Percentiles rank a stretch among this genome's conserved stretches.
Conservation (phyloP, 2,329 filamentous ascomycete genomes). For the Ophiostoma triangulosporum region DNA sequence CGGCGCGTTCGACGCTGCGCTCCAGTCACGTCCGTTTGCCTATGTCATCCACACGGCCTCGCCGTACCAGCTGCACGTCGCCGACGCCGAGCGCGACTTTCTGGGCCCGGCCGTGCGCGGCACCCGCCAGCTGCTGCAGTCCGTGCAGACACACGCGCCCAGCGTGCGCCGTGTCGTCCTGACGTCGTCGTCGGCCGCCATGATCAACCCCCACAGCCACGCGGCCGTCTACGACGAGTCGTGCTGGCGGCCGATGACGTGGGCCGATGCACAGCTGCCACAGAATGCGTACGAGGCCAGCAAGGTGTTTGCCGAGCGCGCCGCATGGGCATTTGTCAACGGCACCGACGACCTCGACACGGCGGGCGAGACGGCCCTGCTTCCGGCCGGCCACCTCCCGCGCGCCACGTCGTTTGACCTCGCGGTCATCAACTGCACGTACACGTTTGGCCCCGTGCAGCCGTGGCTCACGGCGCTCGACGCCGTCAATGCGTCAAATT, state of each 20-base stretch:
- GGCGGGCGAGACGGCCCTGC: constrained; percentile 15
- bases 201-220: constrained; percentile 26
- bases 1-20: constrained; percentile 50
- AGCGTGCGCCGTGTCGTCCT: constrained; percentile 50
- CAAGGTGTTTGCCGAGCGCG: constrained; percentile 52
- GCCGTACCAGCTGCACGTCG: constrained; percentile 57
- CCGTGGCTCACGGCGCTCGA: constrained; percentile 49
- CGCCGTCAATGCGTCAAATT: constrained; percentile 61
- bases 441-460: constrained; percentile 50
- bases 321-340: constrained; percentile 49
- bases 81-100: constrained; percentile 32
- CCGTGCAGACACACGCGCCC: constrained; percentile 29
- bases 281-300: constrained; percentile 23
- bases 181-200: constrained; percentile 33
- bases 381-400: not conserved
- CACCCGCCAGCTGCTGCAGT: constrained; percentile 34
- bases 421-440: constrained; percentile 46
- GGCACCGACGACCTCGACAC: constrained; percentile 27
- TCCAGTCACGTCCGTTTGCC: constrained; percentile 45
- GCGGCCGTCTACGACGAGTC: constrained; percentile 27
- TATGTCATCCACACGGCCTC: constrained; percentile 62
- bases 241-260: constrained; percentile 24
- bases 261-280: constrained; percentile 22
- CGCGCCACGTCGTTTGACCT: constrained; percentile 34
- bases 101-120: constrained; percentile 43